A percentile compares a stretch with the other conserved stretches of the same genome.
These are phyloP conservation scores for Smallanthus sonchifolius DNA, from an alignment of 129 eudicot species.

Conservation along the genomic window DNA sequence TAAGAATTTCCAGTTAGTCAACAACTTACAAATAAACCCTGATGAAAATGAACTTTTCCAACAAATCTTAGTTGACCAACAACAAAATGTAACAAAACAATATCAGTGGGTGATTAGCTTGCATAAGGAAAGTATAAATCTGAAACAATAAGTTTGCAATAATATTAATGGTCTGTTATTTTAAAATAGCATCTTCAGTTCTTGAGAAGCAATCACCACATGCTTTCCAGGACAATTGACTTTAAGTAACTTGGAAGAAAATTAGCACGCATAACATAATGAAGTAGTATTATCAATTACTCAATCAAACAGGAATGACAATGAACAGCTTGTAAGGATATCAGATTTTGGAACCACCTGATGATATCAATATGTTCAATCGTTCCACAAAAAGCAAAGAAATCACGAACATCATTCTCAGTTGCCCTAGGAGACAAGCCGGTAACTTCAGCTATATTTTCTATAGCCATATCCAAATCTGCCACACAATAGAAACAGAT, in stretches of 20 bases:
- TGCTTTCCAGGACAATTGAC: not conserved
- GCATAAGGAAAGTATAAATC: not conserved
- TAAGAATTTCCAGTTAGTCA: not conserved
- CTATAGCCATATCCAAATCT: slow-evolving; percentile 55
- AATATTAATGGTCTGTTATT: not conserved
- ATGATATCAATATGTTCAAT: slow-evolving; percentile 76
- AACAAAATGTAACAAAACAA: not conserved
- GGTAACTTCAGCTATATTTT: slow-evolving; percentile 74
- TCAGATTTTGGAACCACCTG: slow-evolving; percentile 42
- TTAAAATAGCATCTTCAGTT: not conserved
- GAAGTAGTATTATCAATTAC: not conserved
- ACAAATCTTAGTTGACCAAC: not conserved
- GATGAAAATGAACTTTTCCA: not conserved
- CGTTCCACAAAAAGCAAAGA: slow-evolving; percentile 81
- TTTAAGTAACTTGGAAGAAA: not conserved
- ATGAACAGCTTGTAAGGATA: not conserved
- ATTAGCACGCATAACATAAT: not conserved
- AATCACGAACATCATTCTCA: slow-evolving; percentile 76
- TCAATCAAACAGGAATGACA: not conserved
- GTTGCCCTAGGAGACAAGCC: slow-evolving; percentile 69
- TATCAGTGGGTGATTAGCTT: not conserved
- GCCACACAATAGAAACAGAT: slow-evolving; percentile 6
- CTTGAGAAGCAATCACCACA: not conserved
- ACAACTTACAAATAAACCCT: not conserved
- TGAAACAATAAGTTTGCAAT: not conserved